A percentile compares a stretch with the other conserved stretches of the same genome.
Conservation (phyloP, 441 rosid species). For the Brassica hybrid region DNA sequence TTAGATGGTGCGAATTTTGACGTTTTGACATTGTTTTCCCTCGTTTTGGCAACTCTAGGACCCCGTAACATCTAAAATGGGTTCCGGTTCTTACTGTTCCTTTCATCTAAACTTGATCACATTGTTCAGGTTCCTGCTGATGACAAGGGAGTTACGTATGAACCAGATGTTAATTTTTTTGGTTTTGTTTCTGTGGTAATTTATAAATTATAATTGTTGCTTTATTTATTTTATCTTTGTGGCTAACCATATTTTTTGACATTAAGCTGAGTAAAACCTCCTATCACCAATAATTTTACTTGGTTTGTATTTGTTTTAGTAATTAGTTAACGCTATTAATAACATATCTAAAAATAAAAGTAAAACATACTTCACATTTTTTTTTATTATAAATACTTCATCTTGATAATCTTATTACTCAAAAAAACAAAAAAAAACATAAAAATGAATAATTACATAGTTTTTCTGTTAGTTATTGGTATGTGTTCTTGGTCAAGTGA, state of each 20-base stretch:
- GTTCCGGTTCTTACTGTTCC: conserved; percentile 1
- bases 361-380: not conserved
- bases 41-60: conserved; percentile 15
- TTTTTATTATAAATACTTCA: not conserved
- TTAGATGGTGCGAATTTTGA: conserved; percentile 8
- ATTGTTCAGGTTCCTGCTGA: conserved; percentile 75
- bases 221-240: not conserved
- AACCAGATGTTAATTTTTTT: conserved; percentile 51
- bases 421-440: not conserved
- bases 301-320: not conserved
- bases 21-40: too few species aligned
- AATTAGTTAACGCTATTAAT: not conserved
- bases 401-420: not conserved
- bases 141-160: conserved; percentile 54
- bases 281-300: not conserved
- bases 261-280: not conserved
- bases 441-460: conserved; percentile 1
- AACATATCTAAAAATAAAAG: not conserved
- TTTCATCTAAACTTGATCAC: too few species aligned
- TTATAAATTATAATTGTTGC: not conserved
- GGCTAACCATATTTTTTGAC: conserved; percentile 2
- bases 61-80: conserved; percentile 20
- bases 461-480: not conserved
- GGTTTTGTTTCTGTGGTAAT: conserved; percentile 9
- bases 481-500: not conserved